phyloP scores from a whole-genome alignment of 306 rosid species.

The Gastrolobium villosum region DNA sequence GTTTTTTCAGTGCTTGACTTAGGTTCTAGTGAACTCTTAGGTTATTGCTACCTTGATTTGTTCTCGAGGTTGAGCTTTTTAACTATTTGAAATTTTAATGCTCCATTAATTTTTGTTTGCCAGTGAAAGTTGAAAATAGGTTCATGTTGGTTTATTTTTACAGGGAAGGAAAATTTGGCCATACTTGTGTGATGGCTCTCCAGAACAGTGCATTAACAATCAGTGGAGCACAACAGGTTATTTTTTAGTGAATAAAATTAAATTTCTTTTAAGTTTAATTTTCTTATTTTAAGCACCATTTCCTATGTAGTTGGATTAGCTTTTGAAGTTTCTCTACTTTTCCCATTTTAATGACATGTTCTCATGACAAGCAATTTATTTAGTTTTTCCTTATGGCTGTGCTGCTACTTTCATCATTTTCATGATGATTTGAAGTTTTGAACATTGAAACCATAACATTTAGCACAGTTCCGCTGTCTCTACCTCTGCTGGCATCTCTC shows the following conservation, averaged over 20 bases:
- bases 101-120: slow-evolving; percentile 35
- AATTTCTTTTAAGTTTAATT: slow-evolving; percentile 6
- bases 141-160: slow-evolving; percentile 45
- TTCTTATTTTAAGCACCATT: slow-evolving; percentile 32
- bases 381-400: background rate
- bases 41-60: slow-evolving; percentile 90
- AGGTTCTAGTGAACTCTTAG: slow-evolving; percentile 81
- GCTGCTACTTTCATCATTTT: background rate
- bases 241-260: background rate
- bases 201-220: slow-evolving; percentile 82
- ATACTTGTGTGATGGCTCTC: slow-evolving; percentile 89
- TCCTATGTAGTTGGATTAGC: slow-evolving; percentile 19
- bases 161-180: slow-evolving; percentile 90
- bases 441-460: background rate
- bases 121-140: slow-evolving; percentile 42
- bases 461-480: background rate
- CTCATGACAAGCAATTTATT: background rate
- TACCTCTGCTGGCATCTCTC: slow-evolving; percentile 22
- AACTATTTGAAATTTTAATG: slow-evolving; percentile 15
- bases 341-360: background rate
- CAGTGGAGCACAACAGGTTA: slow-evolving; percentile 76
- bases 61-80: slow-evolving; percentile 68
- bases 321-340: slow-evolving; percentile 23
- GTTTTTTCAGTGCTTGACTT: slow-evolving; percentile 80
- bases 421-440: background rate